A percentile compares a stretch with the other conserved stretches of the same genome.
These are phyloP conservation scores for Solanum sejunctum DNA, from an alignment of 257 asterid species.

Conservation along the genomic window DNA sequence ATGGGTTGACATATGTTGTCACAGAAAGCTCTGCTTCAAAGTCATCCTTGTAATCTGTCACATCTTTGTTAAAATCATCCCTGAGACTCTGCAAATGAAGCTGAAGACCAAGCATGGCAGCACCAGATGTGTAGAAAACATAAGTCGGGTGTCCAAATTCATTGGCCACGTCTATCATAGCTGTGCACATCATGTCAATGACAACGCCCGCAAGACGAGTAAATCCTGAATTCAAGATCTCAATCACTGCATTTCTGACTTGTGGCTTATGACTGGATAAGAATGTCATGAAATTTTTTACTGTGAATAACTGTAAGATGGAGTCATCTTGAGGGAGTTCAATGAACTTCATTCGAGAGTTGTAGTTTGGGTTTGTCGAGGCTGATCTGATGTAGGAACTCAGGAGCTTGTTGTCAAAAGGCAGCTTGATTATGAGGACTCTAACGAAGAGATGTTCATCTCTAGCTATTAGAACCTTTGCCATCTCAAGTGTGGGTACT, in stretches of 20 bases:
- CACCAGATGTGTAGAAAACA: slow-evolving; percentile 14
- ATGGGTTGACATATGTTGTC: slow-evolving; percentile 1
- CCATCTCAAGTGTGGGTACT: not conserved
- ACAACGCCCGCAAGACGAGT: not conserved
- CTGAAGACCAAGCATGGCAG: slow-evolving; percentile 8
- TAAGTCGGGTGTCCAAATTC: slow-evolving; percentile 3
- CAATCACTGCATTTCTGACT: not conserved
- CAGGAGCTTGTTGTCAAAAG: not conserved
- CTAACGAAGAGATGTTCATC: not conserved
- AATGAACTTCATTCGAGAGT: not conserved
- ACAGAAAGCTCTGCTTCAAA: not conserved
- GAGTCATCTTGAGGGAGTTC: not conserved
- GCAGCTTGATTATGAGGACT: not conserved
- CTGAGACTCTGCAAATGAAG: slow-evolving; percentile 6
- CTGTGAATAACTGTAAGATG: not conserved
- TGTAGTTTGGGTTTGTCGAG: not conserved
- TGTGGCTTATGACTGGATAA: not conserved
- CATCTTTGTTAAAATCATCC: not conserved
- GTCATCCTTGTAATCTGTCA: not conserved
- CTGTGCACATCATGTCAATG: slow-evolving; percentile 4
- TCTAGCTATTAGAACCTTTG: not conserved
- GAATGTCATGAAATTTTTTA: not conserved
- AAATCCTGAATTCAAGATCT: not conserved
- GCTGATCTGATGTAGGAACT: not conserved
- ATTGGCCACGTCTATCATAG: slow-evolving; percentile 4